phyloP scores from a whole-genome alignment of 208 protist genomes.

The Crithidia mellificae region DNA sequence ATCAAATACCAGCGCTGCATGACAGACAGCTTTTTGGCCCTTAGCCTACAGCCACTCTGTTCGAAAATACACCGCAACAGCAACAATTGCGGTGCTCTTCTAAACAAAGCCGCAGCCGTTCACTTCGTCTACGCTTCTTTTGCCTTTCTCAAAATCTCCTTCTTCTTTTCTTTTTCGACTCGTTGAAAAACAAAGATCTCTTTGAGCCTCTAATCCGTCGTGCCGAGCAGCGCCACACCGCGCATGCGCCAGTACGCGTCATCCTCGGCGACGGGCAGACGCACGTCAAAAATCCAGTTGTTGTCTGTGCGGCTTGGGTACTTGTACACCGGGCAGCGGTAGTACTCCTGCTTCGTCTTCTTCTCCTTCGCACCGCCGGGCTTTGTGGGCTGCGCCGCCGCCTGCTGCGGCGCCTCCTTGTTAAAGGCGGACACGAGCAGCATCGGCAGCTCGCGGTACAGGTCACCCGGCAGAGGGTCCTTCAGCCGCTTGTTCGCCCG shows the following conservation, averaged over 20 bases:
- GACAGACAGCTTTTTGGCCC: no score
- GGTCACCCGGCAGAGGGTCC: constrained; percentile 94
- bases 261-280: constrained; percentile 93
- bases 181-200: no score
- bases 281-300: constrained; percentile 97
- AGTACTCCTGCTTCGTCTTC: constrained; percentile 92
- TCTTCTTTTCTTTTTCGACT: constrained; percentile 8
- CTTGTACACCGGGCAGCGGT: constrained; percentile 98
- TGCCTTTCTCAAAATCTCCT: neutral
- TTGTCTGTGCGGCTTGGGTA: constrained; percentile 94
- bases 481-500: constrained; percentile 91
- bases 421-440: constrained; percentile 94
- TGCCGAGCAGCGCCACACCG: constrained; percentile 92
- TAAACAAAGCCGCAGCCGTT: no score
- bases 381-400: constrained; percentile 57
- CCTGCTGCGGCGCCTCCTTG: constrained; percentile 76
- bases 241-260: constrained; percentile 97
- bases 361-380: constrained; percentile 73
- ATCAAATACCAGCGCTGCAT: no score
- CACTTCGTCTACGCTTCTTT: no score
- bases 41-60: no score
- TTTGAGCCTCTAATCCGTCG: constrained; percentile 89
- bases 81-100: constrained; percentile 5
- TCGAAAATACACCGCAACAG: no score
- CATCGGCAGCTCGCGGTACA: constrained; percentile 96